phyloP scores from a whole-genome alignment of 768 basidiomycete species.

The Suillus americanus region DNA sequence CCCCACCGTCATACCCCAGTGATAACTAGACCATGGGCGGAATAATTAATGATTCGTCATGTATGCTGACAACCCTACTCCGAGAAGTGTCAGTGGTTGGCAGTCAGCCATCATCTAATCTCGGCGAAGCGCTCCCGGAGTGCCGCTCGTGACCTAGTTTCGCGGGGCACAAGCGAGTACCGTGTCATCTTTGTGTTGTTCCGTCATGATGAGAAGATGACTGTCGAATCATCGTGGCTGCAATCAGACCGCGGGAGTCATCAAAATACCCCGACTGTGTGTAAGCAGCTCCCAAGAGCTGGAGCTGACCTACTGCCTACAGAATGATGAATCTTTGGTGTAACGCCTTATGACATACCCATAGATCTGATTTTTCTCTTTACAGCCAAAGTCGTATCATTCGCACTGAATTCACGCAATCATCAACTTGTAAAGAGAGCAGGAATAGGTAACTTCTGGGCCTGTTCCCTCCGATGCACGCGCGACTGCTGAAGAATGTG shows the following conservation, averaged over 20 bases:
- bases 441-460: background rate
- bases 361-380: background rate
- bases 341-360: background rate
- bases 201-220: too few relatives aligned
- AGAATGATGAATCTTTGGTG: background rate
- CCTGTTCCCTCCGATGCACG: constrained; percentile 7
- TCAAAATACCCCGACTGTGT: background rate
- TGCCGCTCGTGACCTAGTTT: background rate
- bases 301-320: background rate
- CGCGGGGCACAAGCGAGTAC: background rate
- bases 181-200: background rate
- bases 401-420: background rate
- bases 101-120: background rate
- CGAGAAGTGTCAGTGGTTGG: background rate
- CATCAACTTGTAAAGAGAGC: background rate
- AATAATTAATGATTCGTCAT: background rate
- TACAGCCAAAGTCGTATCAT: background rate
- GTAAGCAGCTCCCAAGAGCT: background rate
- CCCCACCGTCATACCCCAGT: background rate
- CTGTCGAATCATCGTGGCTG: background rate
- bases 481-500: background rate
- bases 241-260: background rate
- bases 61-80: background rate
- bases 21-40: background rate
- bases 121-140: background rate